Evolutionary conservation across 257 asterid genomes (phyloP).

Genomic region (Lantana camara): DNA sequence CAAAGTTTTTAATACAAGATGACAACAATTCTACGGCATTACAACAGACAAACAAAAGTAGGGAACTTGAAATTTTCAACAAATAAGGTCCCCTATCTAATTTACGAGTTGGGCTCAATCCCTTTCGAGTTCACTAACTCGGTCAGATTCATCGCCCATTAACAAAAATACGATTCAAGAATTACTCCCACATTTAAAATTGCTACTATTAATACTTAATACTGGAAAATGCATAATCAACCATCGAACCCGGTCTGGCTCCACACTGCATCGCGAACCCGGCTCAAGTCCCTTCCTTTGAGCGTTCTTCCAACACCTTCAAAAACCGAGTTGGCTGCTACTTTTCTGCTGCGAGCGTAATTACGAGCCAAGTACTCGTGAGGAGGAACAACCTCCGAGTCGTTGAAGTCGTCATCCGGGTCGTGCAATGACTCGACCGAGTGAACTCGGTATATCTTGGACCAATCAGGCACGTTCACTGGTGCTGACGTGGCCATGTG

Average conservation of each 20-base stretch:
- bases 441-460: conserved; percentile 65
- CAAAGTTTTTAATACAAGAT: conserved; percentile 18
- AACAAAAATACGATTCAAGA: no score
- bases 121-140: conserved; percentile 23
- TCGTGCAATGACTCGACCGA: conserved; percentile 70
- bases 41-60: neutral
- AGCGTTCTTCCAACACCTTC: conserved; percentile 90
- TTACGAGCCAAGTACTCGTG: conserved; percentile 82
- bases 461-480: conserved; percentile 83
- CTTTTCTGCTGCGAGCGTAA: conserved; percentile 46
- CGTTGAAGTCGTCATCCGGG: conserved; percentile 41
- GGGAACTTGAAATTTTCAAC: no score
- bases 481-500: conserved; percentile 78
- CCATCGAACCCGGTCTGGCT: conserved; percentile 93
- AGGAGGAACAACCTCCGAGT: conserved; percentile 67
- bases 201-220: neutral
- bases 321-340: conserved; percentile 60
- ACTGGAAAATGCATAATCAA: conserved; percentile 22
- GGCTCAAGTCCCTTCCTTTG: conserved; percentile 86
- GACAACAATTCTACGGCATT: neutral
- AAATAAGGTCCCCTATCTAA: neutral
- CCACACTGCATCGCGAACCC: conserved; percentile 95
- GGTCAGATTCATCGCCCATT: conserved; percentile 35
- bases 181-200: no score
- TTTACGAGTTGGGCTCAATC: conserved; percentile 22